These are phyloP conservation scores for Pseudonitzschia multiseries DNA, from an alignment of 108 stramenopile genomes.

Conservation along the genomic window DNA sequence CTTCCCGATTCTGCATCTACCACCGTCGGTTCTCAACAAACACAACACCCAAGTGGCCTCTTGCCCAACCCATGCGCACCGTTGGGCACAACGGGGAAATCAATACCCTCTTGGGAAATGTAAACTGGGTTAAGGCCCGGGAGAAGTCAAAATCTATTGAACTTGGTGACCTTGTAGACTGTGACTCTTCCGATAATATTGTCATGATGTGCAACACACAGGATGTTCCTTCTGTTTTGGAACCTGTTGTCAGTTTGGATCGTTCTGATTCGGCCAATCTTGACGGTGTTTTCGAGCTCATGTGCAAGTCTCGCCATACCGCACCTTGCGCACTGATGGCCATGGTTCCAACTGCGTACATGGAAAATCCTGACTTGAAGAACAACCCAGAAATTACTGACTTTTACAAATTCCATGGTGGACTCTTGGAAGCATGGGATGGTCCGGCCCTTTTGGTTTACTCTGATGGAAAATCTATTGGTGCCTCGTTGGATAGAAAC, in stretches of 20 bases:
- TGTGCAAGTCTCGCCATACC: slow-evolving; percentile 86
- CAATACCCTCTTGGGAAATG: slow-evolving; percentile 94
- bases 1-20: slow-evolving; percentile 89
- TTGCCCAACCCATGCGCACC: slow-evolving; percentile 94
- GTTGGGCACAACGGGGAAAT: slow-evolving; percentile 97
- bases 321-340: slow-evolving; percentile 92
- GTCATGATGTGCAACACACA: slow-evolving; percentile 84
- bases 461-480: slow-evolving; percentile 93
- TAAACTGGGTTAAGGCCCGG: slow-evolving; percentile 96
- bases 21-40: slow-evolving; percentile 95
- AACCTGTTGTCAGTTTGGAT: slow-evolving; percentile 80
- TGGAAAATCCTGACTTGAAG: slow-evolving; percentile 82
- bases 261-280: slow-evolving; percentile 95
- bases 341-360: slow-evolving; percentile 89
- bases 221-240: slow-evolving; percentile 76
- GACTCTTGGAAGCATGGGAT: slow-evolving; percentile 97
- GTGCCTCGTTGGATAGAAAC: slow-evolving; percentile 90
- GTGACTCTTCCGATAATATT: slow-evolving; percentile 79
- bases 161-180: slow-evolving; percentile 71
- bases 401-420: slow-evolving; percentile 97
- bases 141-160: slow-evolving; percentile 68
- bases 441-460: slow-evolving; percentile 95
- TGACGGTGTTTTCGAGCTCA: slow-evolving; percentile 94
- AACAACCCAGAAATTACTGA: slow-evolving; percentile 90
- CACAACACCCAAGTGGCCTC: slow-evolving; percentile 92